Percentiles rank a stretch among this genome's conserved stretches.
Conservation (phyloP, 2,329 filamentous ascomycete genomes). For the Thielaviopsis euricoi region DNA sequence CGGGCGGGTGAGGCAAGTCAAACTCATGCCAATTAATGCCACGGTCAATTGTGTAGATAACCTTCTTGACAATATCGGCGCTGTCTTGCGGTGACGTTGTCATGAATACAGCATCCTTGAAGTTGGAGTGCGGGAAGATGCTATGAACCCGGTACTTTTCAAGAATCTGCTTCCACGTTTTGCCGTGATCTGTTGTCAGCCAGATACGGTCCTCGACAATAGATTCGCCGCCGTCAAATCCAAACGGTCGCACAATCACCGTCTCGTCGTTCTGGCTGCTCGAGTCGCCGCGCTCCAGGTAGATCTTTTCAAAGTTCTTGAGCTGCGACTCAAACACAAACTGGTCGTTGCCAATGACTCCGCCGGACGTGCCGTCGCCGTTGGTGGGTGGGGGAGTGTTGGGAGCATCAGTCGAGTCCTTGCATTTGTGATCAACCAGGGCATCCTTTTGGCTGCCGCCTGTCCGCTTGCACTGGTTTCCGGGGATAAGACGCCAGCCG, state of each 20-base stretch:
- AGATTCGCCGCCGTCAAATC: constrained; percentile 16
- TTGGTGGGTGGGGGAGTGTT: constrained; percentile 23
- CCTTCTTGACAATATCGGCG: constrained; percentile 24
- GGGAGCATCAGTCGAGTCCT: constrained; percentile 32
- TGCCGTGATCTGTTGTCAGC: constrained; percentile 74
- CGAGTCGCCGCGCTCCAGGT: constrained; percentile 60
- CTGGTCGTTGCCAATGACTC: constrained; percentile 46
- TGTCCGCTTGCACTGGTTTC: constrained; percentile 52
- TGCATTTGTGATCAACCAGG: constrained; percentile 58
- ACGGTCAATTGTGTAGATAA: constrained; percentile 69
- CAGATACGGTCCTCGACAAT: constrained; percentile 41
- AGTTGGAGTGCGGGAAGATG: constrained; percentile 64
- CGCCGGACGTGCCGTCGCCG: constrained; percentile 24
- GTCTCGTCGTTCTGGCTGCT: constrained; percentile 56
- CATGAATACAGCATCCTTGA: constrained; percentile 77
- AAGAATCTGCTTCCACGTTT: constrained; percentile 59
- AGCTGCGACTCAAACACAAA: constrained; percentile 45
- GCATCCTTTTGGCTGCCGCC: constrained; percentile 51
- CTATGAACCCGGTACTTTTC: constrained; percentile 50
- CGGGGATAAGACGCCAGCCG: constrained; percentile 83
- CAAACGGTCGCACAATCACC: constrained; percentile 36
- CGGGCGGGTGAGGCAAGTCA: constrained; percentile 42
- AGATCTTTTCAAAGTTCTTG: constrained; percentile 40
- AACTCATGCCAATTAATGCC: constrained; percentile 61
- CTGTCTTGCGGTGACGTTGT: constrained; percentile 39